phyloP scores from a whole-genome alignment of 176 grass and related monocot species.

The Alloteropsis semialata region DNA sequence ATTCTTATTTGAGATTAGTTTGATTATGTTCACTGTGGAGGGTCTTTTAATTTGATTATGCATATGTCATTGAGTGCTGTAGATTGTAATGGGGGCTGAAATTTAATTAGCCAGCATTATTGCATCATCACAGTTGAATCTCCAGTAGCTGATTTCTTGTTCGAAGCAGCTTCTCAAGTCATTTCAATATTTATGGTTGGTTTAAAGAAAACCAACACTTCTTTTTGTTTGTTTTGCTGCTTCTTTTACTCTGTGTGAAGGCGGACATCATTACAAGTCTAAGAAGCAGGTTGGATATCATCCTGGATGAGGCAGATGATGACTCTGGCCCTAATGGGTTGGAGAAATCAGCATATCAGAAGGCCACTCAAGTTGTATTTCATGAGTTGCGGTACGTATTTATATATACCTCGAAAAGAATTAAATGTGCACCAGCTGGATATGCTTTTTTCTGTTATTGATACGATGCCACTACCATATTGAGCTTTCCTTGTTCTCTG shows the following conservation, averaged over 20 bases:
- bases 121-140: neutral
- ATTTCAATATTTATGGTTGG: neutral
- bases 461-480: neutral
- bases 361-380: slow-evolving; percentile 53
- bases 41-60: neutral
- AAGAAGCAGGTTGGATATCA: slow-evolving; percentile 79
- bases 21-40: neutral
- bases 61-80: neutral
- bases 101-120: neutral
- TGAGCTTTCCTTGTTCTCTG: neutral
- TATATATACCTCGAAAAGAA: slow-evolving; percentile 20
- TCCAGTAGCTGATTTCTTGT: neutral
- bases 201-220: neutral
- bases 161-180: neutral
- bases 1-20: neutral
- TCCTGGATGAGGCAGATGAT: slow-evolving; percentile 74
- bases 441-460: neutral
- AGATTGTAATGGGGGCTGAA: neutral
- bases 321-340: slow-evolving; percentile 15
- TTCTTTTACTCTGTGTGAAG: slow-evolving; percentile 34
- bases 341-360: slow-evolving; percentile 42
- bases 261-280: slow-evolving; percentile 66
- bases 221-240: slow-evolving; percentile 1
- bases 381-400: slow-evolving; percentile 65
- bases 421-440: neutral